Conservation (phyloP, 2,329 filamentous ascomycete species). For the Leptographium lundbergii region DNA sequence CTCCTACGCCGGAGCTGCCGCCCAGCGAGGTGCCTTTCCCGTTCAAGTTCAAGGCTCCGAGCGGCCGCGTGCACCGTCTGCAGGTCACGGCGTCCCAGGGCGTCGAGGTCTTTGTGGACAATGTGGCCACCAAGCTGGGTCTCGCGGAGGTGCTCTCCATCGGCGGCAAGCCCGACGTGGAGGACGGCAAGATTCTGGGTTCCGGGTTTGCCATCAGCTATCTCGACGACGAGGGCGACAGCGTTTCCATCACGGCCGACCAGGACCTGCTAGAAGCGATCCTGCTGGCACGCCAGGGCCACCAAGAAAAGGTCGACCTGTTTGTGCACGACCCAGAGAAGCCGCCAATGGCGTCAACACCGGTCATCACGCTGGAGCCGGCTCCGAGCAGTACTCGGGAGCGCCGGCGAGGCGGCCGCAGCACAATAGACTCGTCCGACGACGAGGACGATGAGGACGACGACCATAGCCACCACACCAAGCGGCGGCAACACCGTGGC, state of each 20-base stretch:
- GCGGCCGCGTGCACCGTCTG: slow-evolving; percentile 82
- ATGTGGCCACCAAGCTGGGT: slow-evolving; percentile 75
- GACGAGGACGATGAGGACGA: slow-evolving; percentile 41
- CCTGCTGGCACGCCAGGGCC: slow-evolving; percentile 61
- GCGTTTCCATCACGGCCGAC: slow-evolving; percentile 92
- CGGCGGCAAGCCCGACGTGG: slow-evolving; percentile 65
- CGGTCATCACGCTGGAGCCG: slow-evolving; percentile 18
- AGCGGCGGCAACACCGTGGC: slow-evolving; percentile 30
- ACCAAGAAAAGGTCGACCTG: slow-evolving; percentile 86
- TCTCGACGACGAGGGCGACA: slow-evolving; percentile 91
- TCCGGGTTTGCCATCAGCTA: slow-evolving; percentile 89
- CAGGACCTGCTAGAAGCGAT: slow-evolving; percentile 88
- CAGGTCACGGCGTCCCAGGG: slow-evolving; percentile 74
- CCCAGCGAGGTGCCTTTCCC: slow-evolving; percentile 71
- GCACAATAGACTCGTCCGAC: slow-evolving; percentile 19
- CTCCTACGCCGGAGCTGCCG: slow-evolving; percentile 35
- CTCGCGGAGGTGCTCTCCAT: slow-evolving; percentile 60
- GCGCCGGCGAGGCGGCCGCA: slow-evolving; percentile 24
- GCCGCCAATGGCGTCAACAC: slow-evolving; percentile 58
- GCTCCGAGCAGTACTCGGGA: slow-evolving; percentile 25
- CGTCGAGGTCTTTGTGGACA: slow-evolving; percentile 63
- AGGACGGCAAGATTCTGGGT: slow-evolving; percentile 68
- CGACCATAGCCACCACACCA: slow-evolving; percentile 27
- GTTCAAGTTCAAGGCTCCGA: slow-evolving; percentile 98
- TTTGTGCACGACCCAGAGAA: slow-evolving; percentile 91